Evolutionary conservation across 176 grass and related monocot species (phyloP).

Genomic region (Cenchrus americanus): DNA sequence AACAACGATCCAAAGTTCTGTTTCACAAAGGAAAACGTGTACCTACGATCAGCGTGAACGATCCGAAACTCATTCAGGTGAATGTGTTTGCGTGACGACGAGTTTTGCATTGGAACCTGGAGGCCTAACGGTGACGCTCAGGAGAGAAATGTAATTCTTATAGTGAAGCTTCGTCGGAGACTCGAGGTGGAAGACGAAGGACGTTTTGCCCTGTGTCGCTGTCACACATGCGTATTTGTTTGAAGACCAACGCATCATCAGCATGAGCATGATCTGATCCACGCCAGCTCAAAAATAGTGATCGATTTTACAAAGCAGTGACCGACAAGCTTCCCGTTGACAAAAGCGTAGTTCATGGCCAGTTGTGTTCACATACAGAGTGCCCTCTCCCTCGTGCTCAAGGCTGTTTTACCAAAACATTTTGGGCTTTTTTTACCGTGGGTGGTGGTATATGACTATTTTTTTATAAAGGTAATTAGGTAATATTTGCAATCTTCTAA

Average conservation of each 20-base stretch:
- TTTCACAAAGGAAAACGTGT: conserved; percentile 1
- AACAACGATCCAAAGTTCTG: conserved; percentile 44
- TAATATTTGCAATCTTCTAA: no score
- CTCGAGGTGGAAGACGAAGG: conserved; percentile 46
- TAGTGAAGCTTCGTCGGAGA: conserved; percentile 36
- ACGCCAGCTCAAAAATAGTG: neutral
- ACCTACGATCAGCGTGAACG: neutral
- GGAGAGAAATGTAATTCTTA: conserved; percentile 61
- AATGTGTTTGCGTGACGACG: neutral
- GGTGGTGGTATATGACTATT: no score
- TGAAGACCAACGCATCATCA: neutral
- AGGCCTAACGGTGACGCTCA: conserved; percentile 80
- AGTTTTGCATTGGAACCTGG: conserved; percentile 42
- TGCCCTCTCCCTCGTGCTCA: conserved; percentile 45
- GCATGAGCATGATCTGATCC: neutral
- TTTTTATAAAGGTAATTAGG: no score
- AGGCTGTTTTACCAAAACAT: neutral
- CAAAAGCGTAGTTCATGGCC: conserved; percentile 52
- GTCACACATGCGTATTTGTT: neutral
- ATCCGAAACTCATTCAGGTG: neutral
- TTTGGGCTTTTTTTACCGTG: no score
- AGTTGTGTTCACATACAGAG: conserved; percentile 42
- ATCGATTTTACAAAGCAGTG: neutral
- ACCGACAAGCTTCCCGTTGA: conserved; percentile 51
- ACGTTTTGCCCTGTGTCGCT: neutral